These are phyloP conservation scores for Suillus subaureus DNA, from an alignment of 768 basidiomycete genomes.

Conservation along the genomic window DNA sequence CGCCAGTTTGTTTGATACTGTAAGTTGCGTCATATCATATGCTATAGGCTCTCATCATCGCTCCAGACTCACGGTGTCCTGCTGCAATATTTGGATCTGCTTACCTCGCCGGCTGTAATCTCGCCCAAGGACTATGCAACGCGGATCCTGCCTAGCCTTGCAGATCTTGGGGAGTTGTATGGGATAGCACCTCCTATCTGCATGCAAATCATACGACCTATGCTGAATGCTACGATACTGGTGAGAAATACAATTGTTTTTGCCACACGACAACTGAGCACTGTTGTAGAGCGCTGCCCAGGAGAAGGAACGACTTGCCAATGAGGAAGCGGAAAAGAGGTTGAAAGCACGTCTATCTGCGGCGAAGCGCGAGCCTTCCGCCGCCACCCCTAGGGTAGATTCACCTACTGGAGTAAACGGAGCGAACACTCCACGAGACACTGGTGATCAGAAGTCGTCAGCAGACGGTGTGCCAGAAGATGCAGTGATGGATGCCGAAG, in stretches of 20 bases:
- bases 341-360: slow-evolving; percentile 73
- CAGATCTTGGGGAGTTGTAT: slow-evolving; percentile 72
- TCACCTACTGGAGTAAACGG: slow-evolving; percentile 51
- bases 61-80: slow-evolving; percentile 87
- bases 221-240: slow-evolving; percentile 62
- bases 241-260: slow-evolving; percentile 39
- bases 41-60: slow-evolving; percentile 22
- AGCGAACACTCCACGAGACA: slow-evolving; percentile 31
- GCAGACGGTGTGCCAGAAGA: slow-evolving; percentile 44
- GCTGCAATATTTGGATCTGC: slow-evolving; percentile 88
- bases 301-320: slow-evolving; percentile 69
- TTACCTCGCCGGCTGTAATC: slow-evolving; percentile 73
- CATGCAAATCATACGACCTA: slow-evolving; percentile 92
- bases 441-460: slow-evolving; percentile 23
- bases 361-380: slow-evolving; percentile 72
- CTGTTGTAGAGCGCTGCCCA: slow-evolving; percentile 60
- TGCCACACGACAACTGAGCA: slow-evolving; percentile 10
- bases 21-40: slow-evolving; percentile 43
- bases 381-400: slow-evolving; percentile 57
- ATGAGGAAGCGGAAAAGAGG: slow-evolving; percentile 78
- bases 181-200: slow-evolving; percentile 85
- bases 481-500: slow-evolving; percentile 55
- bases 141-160: slow-evolving; percentile 72
- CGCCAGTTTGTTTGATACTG: slow-evolving; percentile 86
- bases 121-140: slow-evolving; percentile 71